Evolutionary conservation across 176 grass and related monocot genomes (phyloP).

Genomic region (Areca catechu): DNA sequence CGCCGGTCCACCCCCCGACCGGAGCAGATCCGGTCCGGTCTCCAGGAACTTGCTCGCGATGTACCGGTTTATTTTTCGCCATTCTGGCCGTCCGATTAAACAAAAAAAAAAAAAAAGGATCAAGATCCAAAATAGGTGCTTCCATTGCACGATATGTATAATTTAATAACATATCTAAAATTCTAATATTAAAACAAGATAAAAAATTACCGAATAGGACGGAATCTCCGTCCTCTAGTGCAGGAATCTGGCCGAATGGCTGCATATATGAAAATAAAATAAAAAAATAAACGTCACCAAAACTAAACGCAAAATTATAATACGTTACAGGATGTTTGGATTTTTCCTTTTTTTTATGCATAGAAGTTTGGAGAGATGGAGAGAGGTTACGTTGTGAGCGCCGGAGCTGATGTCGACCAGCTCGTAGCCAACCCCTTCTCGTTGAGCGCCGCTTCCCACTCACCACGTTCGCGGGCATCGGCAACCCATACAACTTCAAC

Average conservation of each 20-base stretch:
- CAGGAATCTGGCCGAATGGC: slow-evolving; percentile 91
- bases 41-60: slow-evolving; percentile 60
- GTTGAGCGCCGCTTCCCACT: slow-evolving; percentile 45
- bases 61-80: slow-evolving; percentile 62
- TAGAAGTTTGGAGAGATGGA: neutral
- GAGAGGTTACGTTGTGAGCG: slow-evolving; percentile 52
- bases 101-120: no score
- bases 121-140: neutral
- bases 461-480: slow-evolving; percentile 43
- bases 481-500: slow-evolving; percentile 56
- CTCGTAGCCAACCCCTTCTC: slow-evolving; percentile 69
- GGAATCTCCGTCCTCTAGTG: slow-evolving; percentile 51
- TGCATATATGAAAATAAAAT: slow-evolving; percentile 14
- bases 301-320: no score
- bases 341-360: no score
- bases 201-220: slow-evolving; percentile 43
- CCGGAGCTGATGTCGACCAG: slow-evolving; percentile 58
- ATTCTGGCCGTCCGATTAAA: slow-evolving; percentile 30
- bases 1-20: neutral
- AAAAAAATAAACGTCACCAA: neutral
- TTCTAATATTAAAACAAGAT: no score
- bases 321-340: no score
- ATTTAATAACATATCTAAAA: no score
- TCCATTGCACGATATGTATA: no score
- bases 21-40: slow-evolving; percentile 21